Conservation (phyloP, 1,139 yeast species). For the Pichia sp. region DNA sequence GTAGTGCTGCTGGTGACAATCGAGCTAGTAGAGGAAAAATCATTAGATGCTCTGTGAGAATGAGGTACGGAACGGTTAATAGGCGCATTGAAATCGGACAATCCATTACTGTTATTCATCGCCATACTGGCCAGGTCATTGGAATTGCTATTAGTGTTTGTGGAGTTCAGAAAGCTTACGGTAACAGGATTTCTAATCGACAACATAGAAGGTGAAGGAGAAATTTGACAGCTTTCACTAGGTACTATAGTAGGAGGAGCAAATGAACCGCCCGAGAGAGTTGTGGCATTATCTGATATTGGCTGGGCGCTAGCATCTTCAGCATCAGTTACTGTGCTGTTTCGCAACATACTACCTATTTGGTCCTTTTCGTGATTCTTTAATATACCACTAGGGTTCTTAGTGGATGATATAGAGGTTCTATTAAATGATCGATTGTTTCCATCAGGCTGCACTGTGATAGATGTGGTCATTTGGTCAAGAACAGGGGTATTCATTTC, state of each 20-base stretch:
- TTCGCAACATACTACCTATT: not conserved
- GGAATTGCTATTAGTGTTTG: not conserved
- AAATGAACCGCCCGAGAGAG: not conserved
- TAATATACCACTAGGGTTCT: not conserved
- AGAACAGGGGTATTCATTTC: conserved; percentile 9
- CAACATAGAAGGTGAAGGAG: conserved; percentile 11
- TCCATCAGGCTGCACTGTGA: not conserved
- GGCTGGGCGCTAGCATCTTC: not conserved
- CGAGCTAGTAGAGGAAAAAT: conserved; percentile 14
- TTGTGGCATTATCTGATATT: not conserved
- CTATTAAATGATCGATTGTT: not conserved
- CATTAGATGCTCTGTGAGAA: conserved; percentile 16
- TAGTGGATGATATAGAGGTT: not conserved
- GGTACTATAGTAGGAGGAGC: conserved; percentile 3
- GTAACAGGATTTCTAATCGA: conserved; percentile 12
- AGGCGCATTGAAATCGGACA: conserved; percentile 8
- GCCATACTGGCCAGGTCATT: not conserved
- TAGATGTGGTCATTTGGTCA: conserved; percentile 16
- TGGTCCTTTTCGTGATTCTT: not conserved
- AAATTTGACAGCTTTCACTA: not conserved
- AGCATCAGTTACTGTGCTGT: not conserved
- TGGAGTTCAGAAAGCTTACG: conserved; percentile 1
- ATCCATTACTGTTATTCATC: not conserved
- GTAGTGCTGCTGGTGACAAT: conserved; percentile 12
- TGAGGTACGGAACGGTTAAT: conserved; percentile 9